Evolutionary conservation across 768 basidiomycete genomes (phyloP).

Genomic region (Amanita pseudoporphyria): DNA sequence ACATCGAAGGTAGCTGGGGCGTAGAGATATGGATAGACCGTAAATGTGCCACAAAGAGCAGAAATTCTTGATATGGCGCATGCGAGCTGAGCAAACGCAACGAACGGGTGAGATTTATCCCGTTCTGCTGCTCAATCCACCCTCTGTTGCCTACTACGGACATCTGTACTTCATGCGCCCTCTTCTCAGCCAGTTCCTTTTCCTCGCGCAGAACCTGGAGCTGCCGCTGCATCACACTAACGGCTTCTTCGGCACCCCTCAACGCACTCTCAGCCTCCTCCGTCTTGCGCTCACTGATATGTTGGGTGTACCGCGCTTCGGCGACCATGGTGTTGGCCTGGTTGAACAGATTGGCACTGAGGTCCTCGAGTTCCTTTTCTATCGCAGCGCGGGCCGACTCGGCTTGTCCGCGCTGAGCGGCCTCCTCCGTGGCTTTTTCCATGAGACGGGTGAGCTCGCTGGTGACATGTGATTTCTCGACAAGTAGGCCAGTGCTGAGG

Average conservation of each 20-base stretch:
- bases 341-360: constrained; percentile 82
- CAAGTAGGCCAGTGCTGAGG: constrained; percentile 83
- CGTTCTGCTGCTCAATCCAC: constrained; percentile 40
- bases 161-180: constrained; percentile 36
- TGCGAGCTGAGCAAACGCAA: constrained; percentile 56
- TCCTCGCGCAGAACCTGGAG: constrained; percentile 69
- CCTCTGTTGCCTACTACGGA: constrained; percentile 66
- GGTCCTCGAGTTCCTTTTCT: constrained; percentile 91
- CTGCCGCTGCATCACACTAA: constrained; percentile 74
- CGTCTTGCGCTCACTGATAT: constrained; percentile 63
- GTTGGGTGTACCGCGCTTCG: constrained; percentile 66
- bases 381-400: constrained; percentile 76
- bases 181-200: constrained; percentile 51
- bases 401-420: constrained; percentile 82
- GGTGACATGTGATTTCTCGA: constrained; percentile 87
- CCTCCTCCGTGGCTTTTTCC: constrained; percentile 93
- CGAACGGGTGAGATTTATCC: constrained; percentile 18
- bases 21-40: constrained; percentile 59
- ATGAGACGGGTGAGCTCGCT: constrained; percentile 88
- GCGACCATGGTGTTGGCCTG: constrained; percentile 99
- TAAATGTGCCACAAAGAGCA: constrained; percentile 68
- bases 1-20: constrained; percentile 53
- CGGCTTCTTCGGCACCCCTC: constrained; percentile 78
- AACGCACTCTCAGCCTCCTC: constrained; percentile 70
- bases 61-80: constrained; percentile 71